These are phyloP conservation scores for Aspergillus niger DNA, from an alignment of 2,329 filamentous ascomycete species.

Conservation along the genomic window DNA sequence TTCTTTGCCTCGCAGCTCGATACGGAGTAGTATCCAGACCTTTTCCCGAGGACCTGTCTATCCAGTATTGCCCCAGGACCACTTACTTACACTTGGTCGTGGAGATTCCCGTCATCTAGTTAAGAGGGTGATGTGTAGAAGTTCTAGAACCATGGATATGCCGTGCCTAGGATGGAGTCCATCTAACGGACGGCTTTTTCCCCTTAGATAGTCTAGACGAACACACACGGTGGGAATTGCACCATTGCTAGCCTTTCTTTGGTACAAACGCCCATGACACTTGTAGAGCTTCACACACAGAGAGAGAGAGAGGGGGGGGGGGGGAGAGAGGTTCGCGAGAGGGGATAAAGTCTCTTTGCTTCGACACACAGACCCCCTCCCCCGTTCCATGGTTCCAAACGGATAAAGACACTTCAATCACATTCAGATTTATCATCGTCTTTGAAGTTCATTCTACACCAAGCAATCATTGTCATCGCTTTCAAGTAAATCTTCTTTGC, in stretches of 20 bases:
- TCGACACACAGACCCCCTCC: not conserved
- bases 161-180: not conserved
- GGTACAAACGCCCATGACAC: not conserved
- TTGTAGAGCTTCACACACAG: not conserved
- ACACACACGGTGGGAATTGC: not conserved
- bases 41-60: not conserved
- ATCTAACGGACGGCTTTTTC: not conserved
- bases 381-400: not conserved
- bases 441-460: not conserved
- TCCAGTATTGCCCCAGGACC: not conserved
- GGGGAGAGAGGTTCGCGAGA: not conserved
- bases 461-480: not conserved
- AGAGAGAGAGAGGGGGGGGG: not conserved
- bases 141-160: constrained; percentile 2
- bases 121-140: not conserved
- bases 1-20: not conserved
- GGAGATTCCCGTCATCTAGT: not conserved
- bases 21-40: not conserved
- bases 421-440: not conserved
- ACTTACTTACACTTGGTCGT: not conserved
- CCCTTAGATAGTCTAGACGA: not conserved
- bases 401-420: not conserved
- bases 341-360: not conserved
- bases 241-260: not conserved
- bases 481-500: not conserved